Base-by-base conservation (phyloP, 805 yeast genomes). In the Zygoascus biomembranicola region DNA sequence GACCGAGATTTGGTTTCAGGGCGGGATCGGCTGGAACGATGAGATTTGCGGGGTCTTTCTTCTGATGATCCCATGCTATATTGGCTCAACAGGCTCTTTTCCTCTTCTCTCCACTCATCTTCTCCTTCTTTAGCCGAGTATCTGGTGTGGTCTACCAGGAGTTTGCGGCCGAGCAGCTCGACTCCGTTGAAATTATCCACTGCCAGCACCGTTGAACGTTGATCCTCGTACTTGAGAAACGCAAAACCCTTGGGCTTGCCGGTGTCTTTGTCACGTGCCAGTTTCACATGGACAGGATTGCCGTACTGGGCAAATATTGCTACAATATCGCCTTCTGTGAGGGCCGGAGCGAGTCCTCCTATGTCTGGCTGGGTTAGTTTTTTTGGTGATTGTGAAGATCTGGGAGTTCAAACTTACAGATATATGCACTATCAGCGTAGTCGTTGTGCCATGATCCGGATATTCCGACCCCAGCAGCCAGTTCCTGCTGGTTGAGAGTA, bases 361-460 rank as follows among this genome's bases (percentile, higher is more conserved):
- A 92, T 81, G 62, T 60, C 70, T 67, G 49, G 8, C 19, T 32
- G 23, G 41, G 45, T 39, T 39, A 52, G 49, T 16, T 13, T 10
- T 23, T 1, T 14, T 16, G 11, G 3, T 9, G 13, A 9, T 8
- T 8, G 32, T n/a, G n/a, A 18, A 14, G n/a, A 6, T 31, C 41
- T 23, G 19, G 32, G 13, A 23, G 5, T n/a, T n/a, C n/a, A 20
- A 32, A 61, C 71, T 45, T 53, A 66, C 74, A 86, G 0, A 90
- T 73, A 64, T 83, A 89, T 1, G 92, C 82, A 0, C 92, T 78
- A 58, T 89, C 90, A 23, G 71, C 71, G 63, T 82, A 89, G 59
- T 90, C 96, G 55, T 80, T 76, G 66, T 92, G 98, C 98, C 98
- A 92, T 5, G 97, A 89, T 0, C 85, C 87, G 3, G 73, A 69